Conservation (phyloP, 352 stramenopile species). For the Phytophthora colocasiae region DNA sequence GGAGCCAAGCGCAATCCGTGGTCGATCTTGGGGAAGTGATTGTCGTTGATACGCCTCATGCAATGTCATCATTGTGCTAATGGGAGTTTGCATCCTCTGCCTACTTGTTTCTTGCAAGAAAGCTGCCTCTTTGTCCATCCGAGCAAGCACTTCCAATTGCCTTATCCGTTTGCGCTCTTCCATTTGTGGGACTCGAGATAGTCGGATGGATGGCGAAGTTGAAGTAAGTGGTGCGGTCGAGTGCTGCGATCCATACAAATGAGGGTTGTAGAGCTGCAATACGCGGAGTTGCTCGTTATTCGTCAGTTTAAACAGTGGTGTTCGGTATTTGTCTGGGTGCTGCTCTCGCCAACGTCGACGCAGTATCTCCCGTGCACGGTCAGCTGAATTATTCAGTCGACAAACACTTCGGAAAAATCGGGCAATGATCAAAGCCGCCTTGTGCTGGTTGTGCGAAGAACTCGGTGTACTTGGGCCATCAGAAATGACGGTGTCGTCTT, state of each 20-base stretch:
- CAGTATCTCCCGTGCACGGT: slow-evolving; percentile 34
- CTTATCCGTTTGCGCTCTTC: slow-evolving; percentile 24
- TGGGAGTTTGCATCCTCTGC: slow-evolving; percentile 26
- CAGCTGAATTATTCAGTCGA: slow-evolving; percentile 33
- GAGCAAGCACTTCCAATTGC: slow-evolving; percentile 30
- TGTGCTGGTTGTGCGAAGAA: slow-evolving; percentile 25
- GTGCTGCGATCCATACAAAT: slow-evolving; percentile 45
- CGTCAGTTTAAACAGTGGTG: slow-evolving; percentile 39
- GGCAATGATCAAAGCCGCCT: slow-evolving; percentile 64
- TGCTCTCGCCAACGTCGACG: slow-evolving; percentile 42
- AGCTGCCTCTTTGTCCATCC: slow-evolving; percentile 28
- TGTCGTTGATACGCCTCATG: slow-evolving; percentile 33
- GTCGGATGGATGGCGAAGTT: slow-evolving; percentile 19
- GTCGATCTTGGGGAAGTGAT: slow-evolving; percentile 15
- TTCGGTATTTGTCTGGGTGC: slow-evolving; percentile 30
- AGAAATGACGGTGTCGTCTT: slow-evolving; percentile 3
- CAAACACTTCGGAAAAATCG: slow-evolving; percentile 56
- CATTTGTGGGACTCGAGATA: slow-evolving; percentile 31
- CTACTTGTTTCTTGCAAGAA: slow-evolving; percentile 28
- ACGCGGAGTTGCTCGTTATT: slow-evolving; percentile 56
- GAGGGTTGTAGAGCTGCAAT: slow-evolving; percentile 73
- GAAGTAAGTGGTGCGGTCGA: slow-evolving; percentile 14
- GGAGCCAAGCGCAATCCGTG: slow-evolving; percentile 12
- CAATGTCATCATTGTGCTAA: slow-evolving; percentile 10
- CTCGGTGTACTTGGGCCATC: neutral